Evolutionary conservation across 2,329 filamentous ascomycete genomes (phyloP), one percentile per base, ranked within the genome.

Genomic region (Colletotrichum zoysiae): DNA sequence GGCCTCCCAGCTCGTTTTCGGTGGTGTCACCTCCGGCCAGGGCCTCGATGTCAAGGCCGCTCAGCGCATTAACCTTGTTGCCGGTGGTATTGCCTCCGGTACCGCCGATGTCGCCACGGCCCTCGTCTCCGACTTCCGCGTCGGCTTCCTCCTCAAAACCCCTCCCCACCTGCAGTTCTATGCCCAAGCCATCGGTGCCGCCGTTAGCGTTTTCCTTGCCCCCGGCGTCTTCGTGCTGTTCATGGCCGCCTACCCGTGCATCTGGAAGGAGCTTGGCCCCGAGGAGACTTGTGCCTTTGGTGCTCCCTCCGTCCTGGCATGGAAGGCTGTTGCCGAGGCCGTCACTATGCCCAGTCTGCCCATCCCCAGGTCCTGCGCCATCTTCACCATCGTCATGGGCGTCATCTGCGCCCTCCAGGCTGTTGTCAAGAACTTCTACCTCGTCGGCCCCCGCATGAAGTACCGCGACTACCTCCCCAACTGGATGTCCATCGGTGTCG

Each of bases 181-280:
- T 74, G 90, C 90, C 0, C 91, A 93, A 79, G 86, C 84, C 53
- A 80, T 91, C 18, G 90, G 90, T 38, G 88, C 88, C 11, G 78
- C 91, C 42, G 86, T 92, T 59, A 86, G 90, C n/a, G 84, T 92
- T 75, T 92, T 91, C 82, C 81, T 93, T 16, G 89, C 90, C 0
- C 90, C 90, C 0, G 90, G 88, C 12, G 86, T 93, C 75, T 93
- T 92, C 77, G 87, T 92, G 44, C 86, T 92, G 56, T 92, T 92
- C 82, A 86, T 89, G 73, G 85, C 86, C 6, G 91, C 91, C 0
- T 93, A 93, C 78, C 91, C 90, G 0, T 93, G 91, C 78, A 90
- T 93, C 75, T 86, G 89, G 77, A 82, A 86, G 9, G 74, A 77
- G 70, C 23, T 57, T 3, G 81, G 81, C 1, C 81, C 84, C 6